Evolutionary conservation across 1,139 yeast species (phyloP), one percentile per base, ranked within the genome.

Genomic region (Nadsonia starkeyi-henricii): DNA sequence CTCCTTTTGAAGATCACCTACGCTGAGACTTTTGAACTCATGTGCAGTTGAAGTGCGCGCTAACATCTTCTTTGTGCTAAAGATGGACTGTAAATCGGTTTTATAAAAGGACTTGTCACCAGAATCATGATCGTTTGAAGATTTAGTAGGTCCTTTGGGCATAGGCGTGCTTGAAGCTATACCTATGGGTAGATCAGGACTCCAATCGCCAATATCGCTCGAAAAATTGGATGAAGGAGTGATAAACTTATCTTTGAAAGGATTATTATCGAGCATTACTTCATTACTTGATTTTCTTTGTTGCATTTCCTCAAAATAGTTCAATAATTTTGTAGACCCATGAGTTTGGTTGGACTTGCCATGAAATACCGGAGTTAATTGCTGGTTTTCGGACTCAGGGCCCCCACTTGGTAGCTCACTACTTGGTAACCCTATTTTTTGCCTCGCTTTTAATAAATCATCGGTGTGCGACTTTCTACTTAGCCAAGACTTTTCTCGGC

Each of bases 391-490:
- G 9, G 28, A 23, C n/a, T n/a, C n/a, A n/a, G n/a, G n/a, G n/a
- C n/a, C n/a, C n/a, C n/a, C 30, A 33, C 4, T 15, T 33, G 39
- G 17, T 12, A 33, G 17, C 5, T 8, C 39, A 9, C 17, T 15
- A 33, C 17, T 15, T 33, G 17, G 17, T 7, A 15, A 7, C 39
- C 12, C 39, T 13, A 19, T 18, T 9, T 26, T 13, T 20, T 18
- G 13, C 36, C n/a, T n/a, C 18, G 41, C 30, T 17, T 26, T 18
- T 19, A 30, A 13, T 26, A 42, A 23, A 18, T 45, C 43, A 1
- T 47, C 56, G 18, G 50, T 52, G 42, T 52, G 36, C 2, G 59
- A 57, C 4, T 56, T 48, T 9, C 52, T 47, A 20, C 52, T 52
- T 4, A 52, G 48, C 39, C 39, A 33, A 7, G 17, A 33, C 12